A percentile compares a stretch with the other conserved stretches of the same genome.
phyloP scores from a whole-genome alignment of 345 rosid genomes.

The Adansonia digitata region DNA sequence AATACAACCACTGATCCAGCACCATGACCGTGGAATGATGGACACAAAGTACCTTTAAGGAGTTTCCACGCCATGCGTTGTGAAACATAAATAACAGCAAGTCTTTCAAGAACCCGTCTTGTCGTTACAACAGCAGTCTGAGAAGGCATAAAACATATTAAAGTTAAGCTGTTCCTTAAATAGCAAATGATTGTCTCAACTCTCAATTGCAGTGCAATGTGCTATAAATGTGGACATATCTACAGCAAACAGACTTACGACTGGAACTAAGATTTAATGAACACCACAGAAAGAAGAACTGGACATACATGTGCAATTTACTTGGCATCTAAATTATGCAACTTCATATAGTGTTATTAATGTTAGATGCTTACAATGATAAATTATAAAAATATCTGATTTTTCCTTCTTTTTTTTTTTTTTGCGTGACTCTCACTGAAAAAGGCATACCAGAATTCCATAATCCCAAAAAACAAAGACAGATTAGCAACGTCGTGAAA shows the following conservation, averaged over 20 bases:
- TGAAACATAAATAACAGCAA: constrained; percentile 73
- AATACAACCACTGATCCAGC: neutral
- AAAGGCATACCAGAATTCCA: constrained; percentile 1
- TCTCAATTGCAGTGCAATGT: neutral
- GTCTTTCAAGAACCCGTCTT: constrained; percentile 80
- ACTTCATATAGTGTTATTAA: neutral
- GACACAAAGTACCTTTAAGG: constrained; percentile 65
- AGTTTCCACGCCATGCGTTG: constrained; percentile 97
- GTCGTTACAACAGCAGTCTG: constrained; percentile 89
- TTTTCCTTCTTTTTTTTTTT: no score
- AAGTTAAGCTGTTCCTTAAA: constrained; percentile 2
- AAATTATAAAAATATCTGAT: neutral
- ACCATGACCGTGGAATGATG: neutral
- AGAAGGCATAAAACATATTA: constrained; percentile 19
- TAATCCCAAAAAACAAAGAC: neutral
- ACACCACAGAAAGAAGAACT: neutral
- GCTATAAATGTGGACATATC: neutral
- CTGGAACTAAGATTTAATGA: neutral
- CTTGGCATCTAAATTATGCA: neutral
- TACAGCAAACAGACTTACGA: neutral
- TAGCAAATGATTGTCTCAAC: neutral
- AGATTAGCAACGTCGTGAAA: neutral
- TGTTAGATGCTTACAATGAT: neutral
- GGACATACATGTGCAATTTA: neutral
- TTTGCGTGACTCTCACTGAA: neutral